Percentiles rank a stretch among this genome's conserved stretches.
Evolutionary conservation across 306 rosid species (phyloP).

Genomic region (Dicorynia guianensis): DNA sequence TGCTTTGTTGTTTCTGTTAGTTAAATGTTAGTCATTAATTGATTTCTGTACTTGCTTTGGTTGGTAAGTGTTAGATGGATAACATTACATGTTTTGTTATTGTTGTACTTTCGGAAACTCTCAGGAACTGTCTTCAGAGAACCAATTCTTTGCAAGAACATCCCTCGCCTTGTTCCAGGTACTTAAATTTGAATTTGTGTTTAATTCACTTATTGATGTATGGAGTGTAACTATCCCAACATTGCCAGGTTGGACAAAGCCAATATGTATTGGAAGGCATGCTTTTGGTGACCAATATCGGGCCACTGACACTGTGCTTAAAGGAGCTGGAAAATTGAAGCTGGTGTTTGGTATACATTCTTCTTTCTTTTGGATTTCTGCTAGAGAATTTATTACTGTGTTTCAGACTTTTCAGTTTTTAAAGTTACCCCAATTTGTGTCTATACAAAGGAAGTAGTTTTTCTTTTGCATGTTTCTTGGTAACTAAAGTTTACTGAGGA

Average conservation of each 20-base stretch:
- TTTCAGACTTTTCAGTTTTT: neutral
- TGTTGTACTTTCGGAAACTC: neutral
- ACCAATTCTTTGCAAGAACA: constrained; percentile 93
- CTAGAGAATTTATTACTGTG: neutral
- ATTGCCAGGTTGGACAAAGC: constrained; percentile 88
- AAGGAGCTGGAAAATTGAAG: constrained; percentile 91
- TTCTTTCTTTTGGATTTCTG: constrained; percentile 30
- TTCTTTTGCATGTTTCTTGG: constrained; percentile 16
- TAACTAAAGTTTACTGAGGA: constrained; percentile 22
- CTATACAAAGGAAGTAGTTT: neutral
- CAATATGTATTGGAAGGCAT: constrained; percentile 98
- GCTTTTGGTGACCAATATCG: constrained; percentile 98
- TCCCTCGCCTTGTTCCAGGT: constrained; percentile 99
- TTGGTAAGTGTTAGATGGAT: constrained; percentile 2
- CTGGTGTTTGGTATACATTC: constrained; percentile 80
- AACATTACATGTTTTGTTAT: constrained; percentile 28
- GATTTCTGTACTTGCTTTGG: constrained; percentile 21
- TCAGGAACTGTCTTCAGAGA: constrained; percentile 98
- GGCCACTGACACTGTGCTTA: constrained; percentile 90
- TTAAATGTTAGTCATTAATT: constrained; percentile 3
- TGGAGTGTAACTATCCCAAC: constrained; percentile 34
- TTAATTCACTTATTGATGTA: constrained; percentile 7
- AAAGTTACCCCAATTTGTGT: neutral
- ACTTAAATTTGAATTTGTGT: constrained; percentile 34
- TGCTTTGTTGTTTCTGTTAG: constrained; percentile 23